Evolutionary conservation across 1,139 yeast genomes (phyloP), one percentile per base, ranked within the genome.

Genomic region (Blastobotrys persicus): DNA sequence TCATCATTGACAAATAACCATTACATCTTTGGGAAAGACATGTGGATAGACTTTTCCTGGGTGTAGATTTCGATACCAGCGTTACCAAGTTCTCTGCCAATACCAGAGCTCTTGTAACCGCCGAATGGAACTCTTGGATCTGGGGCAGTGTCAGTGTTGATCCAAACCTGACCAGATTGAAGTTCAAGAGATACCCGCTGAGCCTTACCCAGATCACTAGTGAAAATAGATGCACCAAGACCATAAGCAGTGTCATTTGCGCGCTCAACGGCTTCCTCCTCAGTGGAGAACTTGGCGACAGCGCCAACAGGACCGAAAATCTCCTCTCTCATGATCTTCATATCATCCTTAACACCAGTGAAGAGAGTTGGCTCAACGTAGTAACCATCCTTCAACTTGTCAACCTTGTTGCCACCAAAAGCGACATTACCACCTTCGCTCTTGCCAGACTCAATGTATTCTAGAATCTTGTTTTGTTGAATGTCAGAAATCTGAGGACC

Each of bases 71-170:
- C 87, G 62, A 88, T 78, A 48, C 89, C 94, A 34, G 58, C 57
- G 68, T 85, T 89, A 69, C 96, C 96, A 83, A 88, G 81, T 77
- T 88, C 96, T 74, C 95, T 85, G 66, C 96, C 96, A 67, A 85
- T 80, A 72, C 96, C 96, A 53, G 94, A 85, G 71, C 83, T 81
- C 67, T 84, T 83, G 79, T 74, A 87, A 59, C 96, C 96, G 66
- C 96, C 96, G 58, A 80, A 80, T 55, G 85, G 85, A 66, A 86
- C 84, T 71, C 79, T 77, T 60, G 79, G 80, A 72, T 87, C 87
- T 83, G 86, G 83, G 63, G 83, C 88, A 70, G 88, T 88, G 76
- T 85, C 87, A 56, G 94, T 76, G 76, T 80, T 80, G 64, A 85
- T 76, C 86, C 91, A 88, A 54, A 86, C 79, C 59, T 88, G 84